Conservation (phyloP, 306 rosid genomes). For the Gillenia trifoliata region DNA sequence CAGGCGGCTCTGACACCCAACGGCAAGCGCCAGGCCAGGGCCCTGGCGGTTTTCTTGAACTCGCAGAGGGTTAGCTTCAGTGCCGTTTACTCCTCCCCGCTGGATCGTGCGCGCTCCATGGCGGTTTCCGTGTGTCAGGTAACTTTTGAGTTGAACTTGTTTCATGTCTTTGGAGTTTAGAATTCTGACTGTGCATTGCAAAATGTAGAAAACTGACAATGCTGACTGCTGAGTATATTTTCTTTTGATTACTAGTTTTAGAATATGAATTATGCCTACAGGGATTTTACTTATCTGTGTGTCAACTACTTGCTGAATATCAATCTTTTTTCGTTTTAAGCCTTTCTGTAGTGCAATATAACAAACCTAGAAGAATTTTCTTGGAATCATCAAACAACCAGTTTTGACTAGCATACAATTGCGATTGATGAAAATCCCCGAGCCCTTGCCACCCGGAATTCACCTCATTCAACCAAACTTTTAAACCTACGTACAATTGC, state of each 20-base stretch:
- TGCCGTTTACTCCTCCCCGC: slow-evolving; percentile 69
- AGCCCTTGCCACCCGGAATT: too few species aligned
- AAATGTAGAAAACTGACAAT: background rate
- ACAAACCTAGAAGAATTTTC: background rate
- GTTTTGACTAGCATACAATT: background rate
- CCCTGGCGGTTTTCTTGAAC: slow-evolving; percentile 85
- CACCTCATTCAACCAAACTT: too few species aligned
- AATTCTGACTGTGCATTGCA: background rate
- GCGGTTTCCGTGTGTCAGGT: slow-evolving; percentile 78
- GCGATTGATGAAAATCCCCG: background rate
- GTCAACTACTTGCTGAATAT: background rate
- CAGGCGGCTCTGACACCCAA: slow-evolving; percentile 55
- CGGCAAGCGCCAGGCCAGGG: slow-evolving; percentile 90
- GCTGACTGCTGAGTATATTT: background rate
- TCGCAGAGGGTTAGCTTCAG: slow-evolving; percentile 76
- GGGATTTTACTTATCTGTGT: too few species aligned
- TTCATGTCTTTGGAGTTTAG: background rate
- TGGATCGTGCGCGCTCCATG: slow-evolving; percentile 81
- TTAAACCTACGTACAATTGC: background rate
- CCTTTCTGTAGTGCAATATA: background rate
- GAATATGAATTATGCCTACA: background rate
- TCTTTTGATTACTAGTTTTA: background rate
- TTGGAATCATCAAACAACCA: background rate
- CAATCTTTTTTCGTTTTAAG: background rate
- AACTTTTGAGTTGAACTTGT: background rate